Evolutionary conservation across 345 rosid genomes (phyloP).

Genomic region (Populus alba): DNA sequence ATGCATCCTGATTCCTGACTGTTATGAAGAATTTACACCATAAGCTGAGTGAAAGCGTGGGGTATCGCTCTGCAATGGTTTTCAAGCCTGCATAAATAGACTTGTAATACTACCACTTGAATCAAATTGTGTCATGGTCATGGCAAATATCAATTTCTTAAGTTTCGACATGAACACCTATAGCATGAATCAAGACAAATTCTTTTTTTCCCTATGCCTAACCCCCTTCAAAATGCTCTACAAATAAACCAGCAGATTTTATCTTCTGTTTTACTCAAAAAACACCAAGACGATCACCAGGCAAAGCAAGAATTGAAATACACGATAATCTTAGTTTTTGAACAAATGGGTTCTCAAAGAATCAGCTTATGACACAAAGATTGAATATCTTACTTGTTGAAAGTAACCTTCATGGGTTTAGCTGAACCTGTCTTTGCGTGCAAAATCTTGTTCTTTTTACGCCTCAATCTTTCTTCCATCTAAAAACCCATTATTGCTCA

Average conservation of each 20-base stretch:
- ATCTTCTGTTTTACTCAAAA: too few relatives aligned
- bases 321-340: too few relatives aligned
- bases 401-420: slow-evolving; percentile 63
- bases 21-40: neutral
- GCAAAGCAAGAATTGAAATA: too few relatives aligned
- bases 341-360: too few relatives aligned
- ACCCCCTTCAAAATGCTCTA: neutral
- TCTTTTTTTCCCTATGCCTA: neutral
- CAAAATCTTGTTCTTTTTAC: slow-evolving; percentile 70
- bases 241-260: too few relatives aligned
- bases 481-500: slow-evolving; percentile 22
- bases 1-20: neutral
- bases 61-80: neutral
- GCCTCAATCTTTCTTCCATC: slow-evolving; percentile 91
- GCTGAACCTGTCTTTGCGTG: slow-evolving; percentile 83
- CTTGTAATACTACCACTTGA: neutral
- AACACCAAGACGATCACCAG: too few relatives aligned
- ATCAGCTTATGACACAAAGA: too few relatives aligned
- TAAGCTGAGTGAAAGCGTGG: neutral
- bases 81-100: neutral
- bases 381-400: slow-evolving; percentile 66
- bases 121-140: neutral
- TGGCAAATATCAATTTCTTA: neutral
- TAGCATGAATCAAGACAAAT: neutral
- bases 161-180: neutral